Conservation (phyloP, 768 basidiomycete species). For the Candolleomyces efflorescens region DNA sequence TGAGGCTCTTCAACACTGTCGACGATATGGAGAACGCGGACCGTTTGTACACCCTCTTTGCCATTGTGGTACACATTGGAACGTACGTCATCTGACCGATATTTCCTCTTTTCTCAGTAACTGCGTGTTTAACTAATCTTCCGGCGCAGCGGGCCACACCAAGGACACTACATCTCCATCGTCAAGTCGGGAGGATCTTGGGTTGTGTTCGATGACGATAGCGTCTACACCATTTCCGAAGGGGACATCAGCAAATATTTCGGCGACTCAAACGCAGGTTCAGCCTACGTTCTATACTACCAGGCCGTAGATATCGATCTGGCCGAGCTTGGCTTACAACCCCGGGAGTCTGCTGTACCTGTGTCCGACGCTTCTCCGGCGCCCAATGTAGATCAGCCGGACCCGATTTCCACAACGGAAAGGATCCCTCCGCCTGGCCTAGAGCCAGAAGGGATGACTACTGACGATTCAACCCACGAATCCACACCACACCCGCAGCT, state of each 20-base stretch:
- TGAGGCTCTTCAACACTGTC: constrained; percentile 94
- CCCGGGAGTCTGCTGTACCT: constrained; percentile 21
- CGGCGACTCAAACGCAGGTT: constrained; percentile 83
- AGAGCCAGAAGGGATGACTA: background rate
- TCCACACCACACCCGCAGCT: background rate
- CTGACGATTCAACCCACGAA: background rate
- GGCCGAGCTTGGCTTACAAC: constrained; percentile 61
- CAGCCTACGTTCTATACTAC: constrained; percentile 96
- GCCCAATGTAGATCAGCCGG: background rate
- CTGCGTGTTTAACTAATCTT: constrained; percentile 12
- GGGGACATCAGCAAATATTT: constrained; percentile 90
- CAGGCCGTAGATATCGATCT: constrained; percentile 87
- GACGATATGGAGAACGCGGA: constrained; percentile 92
- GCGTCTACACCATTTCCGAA: constrained; percentile 84
- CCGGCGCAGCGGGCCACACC: constrained; percentile 81
- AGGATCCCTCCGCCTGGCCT: constrained; percentile 7
- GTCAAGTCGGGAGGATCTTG: constrained; percentile 82
- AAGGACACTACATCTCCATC: constrained; percentile 96
- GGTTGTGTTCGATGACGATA: constrained; percentile 96
- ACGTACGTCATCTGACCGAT: constrained; percentile 57
- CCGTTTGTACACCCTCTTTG: constrained; percentile 89
- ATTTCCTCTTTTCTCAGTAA: constrained; percentile 1
- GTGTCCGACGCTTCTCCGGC: constrained; percentile 12
- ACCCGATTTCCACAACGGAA: constrained; percentile 8
- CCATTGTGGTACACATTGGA: constrained; percentile 99